A percentile compares a stretch with the other conserved stretches of the same genome.
phyloP scores from a whole-genome alignment of 177 flowering plant genomes.

The Vitis hybrid region DNA sequence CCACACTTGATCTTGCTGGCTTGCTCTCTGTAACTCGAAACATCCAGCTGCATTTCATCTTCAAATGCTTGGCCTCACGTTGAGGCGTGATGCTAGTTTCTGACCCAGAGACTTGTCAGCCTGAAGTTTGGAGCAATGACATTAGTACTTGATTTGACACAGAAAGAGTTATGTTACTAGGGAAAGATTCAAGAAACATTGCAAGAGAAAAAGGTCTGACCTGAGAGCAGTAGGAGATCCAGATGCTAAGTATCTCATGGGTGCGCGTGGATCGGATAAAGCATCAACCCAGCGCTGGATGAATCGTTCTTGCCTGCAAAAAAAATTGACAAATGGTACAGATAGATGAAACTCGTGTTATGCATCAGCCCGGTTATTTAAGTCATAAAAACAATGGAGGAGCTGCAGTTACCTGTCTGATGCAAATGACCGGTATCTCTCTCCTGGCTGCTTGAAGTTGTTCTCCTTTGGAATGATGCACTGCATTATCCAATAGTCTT shows the following conservation, averaged over 20 bases:
- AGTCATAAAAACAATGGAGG: not conserved
- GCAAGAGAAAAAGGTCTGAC: constrained; percentile 27
- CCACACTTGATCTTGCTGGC: too few relatives aligned
- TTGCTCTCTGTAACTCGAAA: not conserved
- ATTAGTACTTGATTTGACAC: not conserved
- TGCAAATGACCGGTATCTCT: constrained; percentile 79
- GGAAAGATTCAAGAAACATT: not conserved
- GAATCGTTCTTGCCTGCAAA: constrained; percentile 83
- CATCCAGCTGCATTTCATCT: constrained; percentile 2
- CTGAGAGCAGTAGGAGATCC: constrained; percentile 95
- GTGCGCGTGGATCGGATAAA: constrained; percentile 84
- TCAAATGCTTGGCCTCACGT: constrained; percentile 67
- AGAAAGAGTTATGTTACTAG: not conserved
- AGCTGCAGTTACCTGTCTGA: constrained; percentile 66
- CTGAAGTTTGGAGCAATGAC: constrained; percentile 21
- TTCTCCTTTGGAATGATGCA: constrained; percentile 50
- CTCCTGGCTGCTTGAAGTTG: constrained; percentile 97
- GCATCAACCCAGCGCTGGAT: constrained; percentile 72
- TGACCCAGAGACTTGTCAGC: constrained; percentile 75
- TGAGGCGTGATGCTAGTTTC: constrained; percentile 72
- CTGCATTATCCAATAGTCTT: too few relatives aligned
- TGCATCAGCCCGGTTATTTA: not conserved
- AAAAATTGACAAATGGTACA: not conserved
- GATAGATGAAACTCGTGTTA: not conserved
- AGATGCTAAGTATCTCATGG: constrained; percentile 69